Conservation (phyloP, 169 alveolate genomes). For the Plasmodium vinckei region DNA sequence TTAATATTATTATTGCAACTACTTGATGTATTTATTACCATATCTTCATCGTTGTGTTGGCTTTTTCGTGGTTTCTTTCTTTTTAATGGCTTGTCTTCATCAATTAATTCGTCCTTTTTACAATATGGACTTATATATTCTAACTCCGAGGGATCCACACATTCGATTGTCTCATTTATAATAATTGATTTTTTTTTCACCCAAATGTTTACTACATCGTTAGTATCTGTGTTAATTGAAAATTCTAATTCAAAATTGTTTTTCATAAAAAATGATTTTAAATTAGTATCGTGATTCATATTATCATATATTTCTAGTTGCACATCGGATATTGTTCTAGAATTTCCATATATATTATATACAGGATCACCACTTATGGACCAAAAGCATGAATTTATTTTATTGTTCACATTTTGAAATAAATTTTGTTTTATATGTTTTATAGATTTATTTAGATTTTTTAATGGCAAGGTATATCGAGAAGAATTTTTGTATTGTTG, state of each 20-base stretch:
- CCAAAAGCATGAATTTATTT: conserved; percentile 34
- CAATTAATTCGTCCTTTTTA: background rate
- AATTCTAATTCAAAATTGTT: conserved; percentile 59
- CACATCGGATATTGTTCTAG: conserved; percentile 64
- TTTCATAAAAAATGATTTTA: conserved; percentile 43
- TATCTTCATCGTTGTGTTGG: background rate
- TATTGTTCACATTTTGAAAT: conserved; percentile 2
- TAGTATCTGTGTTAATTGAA: conserved; percentile 47
- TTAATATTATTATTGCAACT: background rate
- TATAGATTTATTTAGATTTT: conserved; percentile 39
- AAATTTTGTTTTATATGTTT: conserved; percentile 52
- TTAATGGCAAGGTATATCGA: conserved; percentile 48
- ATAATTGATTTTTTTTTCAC: conserved; percentile 74
- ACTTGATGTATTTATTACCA: background rate
- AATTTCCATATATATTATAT: conserved; percentile 74
- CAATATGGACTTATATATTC: background rate
- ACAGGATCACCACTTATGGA: conserved; percentile 73
- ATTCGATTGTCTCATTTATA: conserved; percentile 59
- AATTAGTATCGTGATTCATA: conserved; percentile 24
- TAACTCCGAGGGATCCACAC: background rate
- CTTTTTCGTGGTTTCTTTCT: background rate
- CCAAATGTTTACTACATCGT: conserved; percentile 67
- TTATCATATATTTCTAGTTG: conserved; percentile 68
- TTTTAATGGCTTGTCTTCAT: conserved; percentile 5
- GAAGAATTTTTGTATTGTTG: conserved; percentile 57